Base-by-base conservation (phyloP, 306 rosid species). In the Cicer yamashitae region DNA sequence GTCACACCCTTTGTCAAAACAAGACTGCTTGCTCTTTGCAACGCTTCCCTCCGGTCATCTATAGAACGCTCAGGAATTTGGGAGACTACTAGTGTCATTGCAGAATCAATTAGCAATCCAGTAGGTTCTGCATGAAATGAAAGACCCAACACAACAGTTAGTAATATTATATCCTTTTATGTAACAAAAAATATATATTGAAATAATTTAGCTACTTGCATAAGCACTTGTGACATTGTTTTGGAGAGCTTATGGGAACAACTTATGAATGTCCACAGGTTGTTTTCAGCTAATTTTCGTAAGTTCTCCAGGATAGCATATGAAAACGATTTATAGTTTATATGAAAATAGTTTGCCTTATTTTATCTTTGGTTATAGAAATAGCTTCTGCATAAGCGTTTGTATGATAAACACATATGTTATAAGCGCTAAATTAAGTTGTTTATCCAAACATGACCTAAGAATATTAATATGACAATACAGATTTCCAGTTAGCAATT, bases 1-100 rank as follows among this genome's bases (percentile, higher is more conserved):
- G 97, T 93, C 80, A 93, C 93, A 50, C 96, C 98, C 76, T 84
- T 88, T 71, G 65, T 52, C 82, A 93, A 77, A 54, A 92, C 90
- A 83, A 67, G 82, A 63, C 68, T 86, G 86, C 89, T 89, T 73
- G 93, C 98, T 82, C 86, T 87, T 65, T 25, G 81, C 83, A 93
- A 75, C 4, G 97, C 98, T 69, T 91, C 97, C 81, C 96, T 89
- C 78, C 98, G 82, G 64, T 89, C 90, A 77, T 88, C 89, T 17
- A 83, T 81, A 15, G 97, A 79, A 44, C 30, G 79, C 89, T 86
- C 81, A 1, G 98, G 98, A 88, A 89, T 82, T 51, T 10, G 84
- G 48, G 89, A 80, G 34, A 30, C 17, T 48, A 93, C 70, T 48
- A 88, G 79, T 51, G 79, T 62, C 87, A 58, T 86, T 47, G 96